Percentiles rank a stretch among this genome's conserved stretches.
Evolutionary conservation across 345 rosid species (phyloP).

Genomic region (Boechera stricta): DNA sequence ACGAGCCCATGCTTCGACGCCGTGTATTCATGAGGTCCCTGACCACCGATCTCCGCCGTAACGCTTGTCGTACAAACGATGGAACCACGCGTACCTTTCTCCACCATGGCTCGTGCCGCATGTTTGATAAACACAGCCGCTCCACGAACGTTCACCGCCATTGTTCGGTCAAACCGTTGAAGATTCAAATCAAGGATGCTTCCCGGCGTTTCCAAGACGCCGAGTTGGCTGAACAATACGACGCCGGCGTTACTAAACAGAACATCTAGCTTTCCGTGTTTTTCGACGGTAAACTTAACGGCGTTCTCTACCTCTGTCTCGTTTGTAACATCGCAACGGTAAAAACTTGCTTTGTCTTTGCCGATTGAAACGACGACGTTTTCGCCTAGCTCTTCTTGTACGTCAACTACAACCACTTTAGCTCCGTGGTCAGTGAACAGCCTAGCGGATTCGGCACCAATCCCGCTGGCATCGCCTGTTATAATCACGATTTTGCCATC

Average conservation of each 20-base stretch:
- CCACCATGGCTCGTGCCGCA: constrained; percentile 76
- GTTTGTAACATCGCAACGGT: constrained; percentile 70
- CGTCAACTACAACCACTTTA: constrained; percentile 64
- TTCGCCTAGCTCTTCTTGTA: constrained; percentile 70
- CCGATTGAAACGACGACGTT: constrained; percentile 54
- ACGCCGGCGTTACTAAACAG: constrained; percentile 79
- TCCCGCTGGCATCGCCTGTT: constrained; percentile 89
- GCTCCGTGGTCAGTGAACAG: constrained; percentile 75
- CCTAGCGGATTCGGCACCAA: constrained; percentile 72
- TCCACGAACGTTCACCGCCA: constrained; percentile 73
- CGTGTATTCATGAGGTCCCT: constrained; percentile 70
- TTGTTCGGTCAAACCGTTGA: constrained; percentile 52
- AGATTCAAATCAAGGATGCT: constrained; percentile 66
- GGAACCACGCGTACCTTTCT: constrained; percentile 59
- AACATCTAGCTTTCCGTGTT: constrained; percentile 64
- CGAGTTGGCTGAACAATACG: constrained; percentile 5
- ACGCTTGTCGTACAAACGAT: constrained; percentile 73
- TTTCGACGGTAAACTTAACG: constrained; percentile 56
- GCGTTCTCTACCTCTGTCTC: constrained; percentile 71
- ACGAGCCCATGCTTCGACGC: constrained; percentile 71
- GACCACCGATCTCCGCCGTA: constrained; percentile 30
- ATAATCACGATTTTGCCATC: constrained; percentile 84
- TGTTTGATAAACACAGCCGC: constrained; percentile 73
- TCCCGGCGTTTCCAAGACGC: constrained; percentile 52
- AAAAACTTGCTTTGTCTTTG: constrained; percentile 50